Base-by-base conservation (phyloP, 2,329 filamentous ascomycete genomes). In the Talaromyces verruculosus region DNA sequence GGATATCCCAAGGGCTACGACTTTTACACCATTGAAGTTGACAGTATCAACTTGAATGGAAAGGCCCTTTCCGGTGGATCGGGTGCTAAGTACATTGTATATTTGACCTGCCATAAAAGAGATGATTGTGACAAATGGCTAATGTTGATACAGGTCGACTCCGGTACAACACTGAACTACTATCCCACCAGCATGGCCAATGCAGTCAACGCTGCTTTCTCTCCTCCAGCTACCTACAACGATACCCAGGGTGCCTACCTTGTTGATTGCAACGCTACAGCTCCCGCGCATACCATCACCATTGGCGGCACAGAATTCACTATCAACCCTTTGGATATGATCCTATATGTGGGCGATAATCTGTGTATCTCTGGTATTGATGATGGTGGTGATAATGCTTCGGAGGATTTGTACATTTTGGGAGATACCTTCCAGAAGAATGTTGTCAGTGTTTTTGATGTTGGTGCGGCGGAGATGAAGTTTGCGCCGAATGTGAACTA, bases 391-490 rank as follows among this genome's bases (percentile, higher is more conserved):
- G 69, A 72, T 6, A 71, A 79, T 33, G 70, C 76, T 51, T 68
- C 73, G 47, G 68, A 69, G 6, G 71, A 70, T 15, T 66, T 72
- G 10, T 75, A 72, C 2, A 79, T 84, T 49, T 68, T 84, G 57
- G 83, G 83, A 0, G 81, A 81, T 62, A 73, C 77, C 3, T 84
- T 83, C 68, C 73, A 84, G 72, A 83, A 82, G 72, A 84, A 82
- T 67, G 83, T 84, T 0, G 72, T 85, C 4, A 74, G 79, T 10
- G 82, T 85, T 1, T 84, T 82, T 72, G 83, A 85, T 74, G 76
- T 84, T 65, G 82, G 81, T 11, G 78, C 75, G 22, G 74, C 74
- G 53, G 74, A 81, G 72, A 79, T 84, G 79, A 72, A 78, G n/a
- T 84, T 84, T 70, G 79, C 82, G 15, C 66, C 68, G 1, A 37